phyloP scores from a whole-genome alignment of 371 early-diverging fungal species.

The Mucor mucedo region DNA sequence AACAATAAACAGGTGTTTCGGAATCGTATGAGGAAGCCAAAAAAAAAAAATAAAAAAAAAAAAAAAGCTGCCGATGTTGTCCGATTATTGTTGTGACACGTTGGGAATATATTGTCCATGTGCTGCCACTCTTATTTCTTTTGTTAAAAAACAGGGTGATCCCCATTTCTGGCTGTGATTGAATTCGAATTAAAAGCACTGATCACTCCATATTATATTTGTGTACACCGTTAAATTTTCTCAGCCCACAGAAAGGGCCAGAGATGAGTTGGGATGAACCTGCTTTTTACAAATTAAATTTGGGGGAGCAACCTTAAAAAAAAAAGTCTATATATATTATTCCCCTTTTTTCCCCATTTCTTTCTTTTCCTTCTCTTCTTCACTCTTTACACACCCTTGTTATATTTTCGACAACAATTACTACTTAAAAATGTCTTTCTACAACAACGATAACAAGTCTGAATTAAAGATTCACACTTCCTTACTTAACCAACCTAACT shows the following conservation, averaged over 20 bases:
- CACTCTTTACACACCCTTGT: conserved; percentile 1
- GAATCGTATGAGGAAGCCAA: conserved; percentile 12
- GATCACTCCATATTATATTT: no score
- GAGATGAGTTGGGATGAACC: not conserved
- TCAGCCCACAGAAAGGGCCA: not conserved
- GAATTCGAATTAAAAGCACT: not conserved
- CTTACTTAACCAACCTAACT: conserved; percentile 9
- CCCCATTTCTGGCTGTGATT: not conserved
- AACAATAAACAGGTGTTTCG: conserved; percentile 15
- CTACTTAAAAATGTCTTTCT: conserved; percentile 10
- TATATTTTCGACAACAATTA: conserved; percentile 1
- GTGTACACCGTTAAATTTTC: no score
- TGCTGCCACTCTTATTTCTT: not conserved
- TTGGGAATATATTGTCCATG: not conserved
- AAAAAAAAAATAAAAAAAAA: not conserved
- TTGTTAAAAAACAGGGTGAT: not conserved
- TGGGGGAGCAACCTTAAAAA: not conserved
- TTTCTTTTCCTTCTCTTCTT: not conserved
- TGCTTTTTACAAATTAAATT: conserved; percentile 2
- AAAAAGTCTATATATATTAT: not conserved
- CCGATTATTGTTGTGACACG: conserved; percentile 16
- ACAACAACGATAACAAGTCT: conserved; percentile 10
- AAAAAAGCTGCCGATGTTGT: conserved; percentile 10
- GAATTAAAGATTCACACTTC: conserved; percentile 24
- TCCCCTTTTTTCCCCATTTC: not conserved